phyloP scores from a whole-genome alignment of 2,329 filamentous ascomycete genomes.

The Tolypocladium nubicola region DNA sequence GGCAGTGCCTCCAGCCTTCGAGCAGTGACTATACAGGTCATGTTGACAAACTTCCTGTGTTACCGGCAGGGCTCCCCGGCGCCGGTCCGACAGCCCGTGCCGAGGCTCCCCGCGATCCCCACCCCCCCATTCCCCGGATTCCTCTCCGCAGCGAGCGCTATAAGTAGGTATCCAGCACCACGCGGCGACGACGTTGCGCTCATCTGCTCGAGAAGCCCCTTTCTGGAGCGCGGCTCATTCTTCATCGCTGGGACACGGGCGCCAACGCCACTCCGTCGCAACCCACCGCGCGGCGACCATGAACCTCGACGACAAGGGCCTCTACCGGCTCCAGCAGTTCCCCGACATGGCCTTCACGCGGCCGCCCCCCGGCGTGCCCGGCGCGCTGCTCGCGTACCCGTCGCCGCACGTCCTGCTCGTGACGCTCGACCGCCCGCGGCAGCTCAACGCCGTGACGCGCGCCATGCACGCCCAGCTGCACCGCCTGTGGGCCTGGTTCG shows the following conservation, averaged over 20 bases:
- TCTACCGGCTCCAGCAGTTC: not conserved
- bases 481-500: slow-evolving; percentile 48
- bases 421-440: slow-evolving; percentile 46
- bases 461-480: slow-evolving; percentile 38
- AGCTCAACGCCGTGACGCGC: slow-evolving; percentile 46
- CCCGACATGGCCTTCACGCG: slow-evolving; percentile 16
- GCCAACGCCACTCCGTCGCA: not conserved
- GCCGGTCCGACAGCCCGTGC: not conserved
- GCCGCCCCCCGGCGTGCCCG: slow-evolving; percentile 28
- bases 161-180: not conserved
- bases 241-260: not conserved
- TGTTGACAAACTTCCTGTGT: not conserved
- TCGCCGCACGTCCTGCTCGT: slow-evolving; percentile 44
- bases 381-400: slow-evolving; percentile 39
- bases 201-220: not conserved
- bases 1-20: too few relatives aligned
- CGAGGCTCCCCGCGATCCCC: not conserved
- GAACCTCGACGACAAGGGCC: slow-evolving; percentile 7
- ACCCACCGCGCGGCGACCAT: not conserved
- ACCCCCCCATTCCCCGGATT: not conserved
- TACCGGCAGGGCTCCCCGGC: too few relatives aligned
- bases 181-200: not conserved
- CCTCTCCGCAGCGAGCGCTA: not conserved
- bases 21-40: too few relatives aligned
- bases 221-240: not conserved